Evolutionary conservation across 768 basidiomycete genomes (phyloP).

Genomic region (Podaxis sp.): DNA sequence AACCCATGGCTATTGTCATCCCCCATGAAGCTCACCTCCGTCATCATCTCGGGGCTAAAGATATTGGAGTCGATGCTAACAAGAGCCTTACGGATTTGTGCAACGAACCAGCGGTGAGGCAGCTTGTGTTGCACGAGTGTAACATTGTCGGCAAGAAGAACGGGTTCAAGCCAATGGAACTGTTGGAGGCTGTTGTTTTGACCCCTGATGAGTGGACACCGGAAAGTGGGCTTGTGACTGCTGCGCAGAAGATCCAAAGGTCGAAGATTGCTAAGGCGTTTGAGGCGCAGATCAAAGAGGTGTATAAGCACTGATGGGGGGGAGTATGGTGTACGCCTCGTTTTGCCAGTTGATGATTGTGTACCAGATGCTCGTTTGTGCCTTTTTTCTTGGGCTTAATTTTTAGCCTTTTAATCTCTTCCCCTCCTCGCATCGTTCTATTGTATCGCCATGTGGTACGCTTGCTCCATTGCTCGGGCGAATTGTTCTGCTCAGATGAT

Average conservation of each 20-base stretch:
- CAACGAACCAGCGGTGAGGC: conserved; percentile 49
- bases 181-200: conserved; percentile 74
- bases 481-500: not conserved
- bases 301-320: conserved; percentile 3
- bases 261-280: conserved; percentile 35
- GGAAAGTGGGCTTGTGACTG: conserved; percentile 81
- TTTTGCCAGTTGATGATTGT: not conserved
- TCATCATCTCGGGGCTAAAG: conserved; percentile 39
- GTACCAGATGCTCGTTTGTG: not conserved
- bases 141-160: conserved; percentile 83
- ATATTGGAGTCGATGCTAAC: conserved; percentile 33
- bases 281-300: conserved; percentile 29
- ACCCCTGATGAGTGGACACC: conserved; percentile 91
- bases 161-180: conserved; percentile 78
- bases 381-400: not conserved
- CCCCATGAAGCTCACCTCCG: conserved; percentile 80
- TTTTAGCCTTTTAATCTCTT: not conserved
- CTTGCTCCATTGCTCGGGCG: not conserved
- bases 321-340: not conserved
- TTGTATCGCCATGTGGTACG: not conserved
- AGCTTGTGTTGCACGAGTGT: conserved; percentile 71
- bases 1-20: conserved; percentile 84
- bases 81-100: conserved; percentile 56
- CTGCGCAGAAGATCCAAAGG: conserved; percentile 40
- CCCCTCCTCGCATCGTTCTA: not conserved